These are phyloP conservation scores for Myrica gale DNA, from an alignment of 306 rosid genomes.

Conservation along the genomic window DNA sequence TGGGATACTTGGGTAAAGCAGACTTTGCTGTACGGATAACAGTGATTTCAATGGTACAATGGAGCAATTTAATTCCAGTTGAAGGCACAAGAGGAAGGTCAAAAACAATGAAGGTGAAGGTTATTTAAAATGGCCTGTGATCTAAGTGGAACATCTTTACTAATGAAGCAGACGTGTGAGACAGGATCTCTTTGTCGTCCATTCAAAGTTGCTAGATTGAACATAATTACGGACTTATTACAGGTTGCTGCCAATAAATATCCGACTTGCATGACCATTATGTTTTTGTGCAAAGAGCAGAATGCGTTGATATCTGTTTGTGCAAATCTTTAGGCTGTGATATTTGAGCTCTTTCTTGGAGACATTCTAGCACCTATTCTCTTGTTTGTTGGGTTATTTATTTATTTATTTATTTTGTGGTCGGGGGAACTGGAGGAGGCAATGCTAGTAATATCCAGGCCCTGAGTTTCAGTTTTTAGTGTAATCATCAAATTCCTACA, in stretches of 20 bases:
- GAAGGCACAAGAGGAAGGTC: neutral
- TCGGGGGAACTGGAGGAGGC: neutral
- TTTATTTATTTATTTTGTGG: neutral
- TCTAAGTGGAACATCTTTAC: neutral
- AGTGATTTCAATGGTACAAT: neutral
- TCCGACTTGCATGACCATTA: neutral
- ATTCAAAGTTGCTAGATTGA: neutral
- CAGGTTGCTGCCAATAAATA: neutral
- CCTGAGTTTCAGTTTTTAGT: neutral
- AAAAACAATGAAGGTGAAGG: neutral
- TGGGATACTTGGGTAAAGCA: neutral
- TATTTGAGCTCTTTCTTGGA: neutral
- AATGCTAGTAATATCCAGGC: neutral
- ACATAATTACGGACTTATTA: neutral
- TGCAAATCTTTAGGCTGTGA: too few species aligned
- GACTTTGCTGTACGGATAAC: neutral
- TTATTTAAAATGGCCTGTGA: neutral
- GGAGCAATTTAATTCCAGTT: neutral
- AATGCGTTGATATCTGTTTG: neutral
- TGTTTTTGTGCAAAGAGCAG: neutral
- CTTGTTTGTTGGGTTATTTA: neutral
- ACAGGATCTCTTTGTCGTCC: neutral
- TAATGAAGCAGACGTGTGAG: neutral
- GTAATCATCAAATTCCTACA: neutral
- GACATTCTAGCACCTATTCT: neutral